Percentiles rank a stretch among this genome's conserved stretches.
Evolutionary conservation across 805 yeast species (phyloP).

Genomic region (Barnettozyma pratensis): DNA sequence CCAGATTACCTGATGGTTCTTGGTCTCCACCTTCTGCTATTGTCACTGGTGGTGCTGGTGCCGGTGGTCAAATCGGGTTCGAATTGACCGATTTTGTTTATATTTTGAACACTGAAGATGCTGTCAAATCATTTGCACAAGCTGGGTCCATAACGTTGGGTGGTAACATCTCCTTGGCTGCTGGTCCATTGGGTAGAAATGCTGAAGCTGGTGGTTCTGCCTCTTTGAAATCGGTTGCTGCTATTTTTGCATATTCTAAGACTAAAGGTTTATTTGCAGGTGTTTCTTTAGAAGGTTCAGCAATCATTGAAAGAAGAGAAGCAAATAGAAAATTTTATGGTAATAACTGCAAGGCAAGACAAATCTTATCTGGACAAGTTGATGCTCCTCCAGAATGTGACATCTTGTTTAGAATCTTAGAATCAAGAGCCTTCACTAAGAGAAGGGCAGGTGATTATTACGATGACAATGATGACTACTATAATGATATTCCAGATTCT

Average conservation of each 20-base stretch:
- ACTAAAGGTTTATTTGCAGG: conserved; percentile 97
- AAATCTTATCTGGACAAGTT: conserved; percentile 79
- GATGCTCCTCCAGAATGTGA: conserved; percentile 92
- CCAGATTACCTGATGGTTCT: conserved; percentile 87
- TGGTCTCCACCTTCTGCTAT: conserved; percentile 99
- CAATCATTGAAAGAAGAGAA: conserved; percentile 93
- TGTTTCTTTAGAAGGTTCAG: conserved; percentile 94
- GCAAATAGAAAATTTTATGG: conserved; percentile 96
- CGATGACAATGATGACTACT: conserved; percentile 60
- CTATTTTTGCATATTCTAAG: conserved; percentile 89
- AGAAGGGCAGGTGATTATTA: conserved; percentile 39
- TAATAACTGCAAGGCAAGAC: conserved; percentile 78
- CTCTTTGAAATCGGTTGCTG: conserved; percentile 78
- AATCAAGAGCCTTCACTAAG: conserved; percentile 74
- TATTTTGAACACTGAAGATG: conserved; percentile 78
- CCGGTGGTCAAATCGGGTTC: conserved; percentile 96
- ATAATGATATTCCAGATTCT: conserved; percentile 52
- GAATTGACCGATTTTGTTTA: conserved; percentile 95
- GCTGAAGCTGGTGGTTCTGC: conserved; percentile 98
- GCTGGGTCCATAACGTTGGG: conserved; percentile 93
- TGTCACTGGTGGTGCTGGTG: conserved; percentile 96
- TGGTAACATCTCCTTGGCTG: conserved; percentile 92
- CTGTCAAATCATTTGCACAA: conserved; percentile 92
- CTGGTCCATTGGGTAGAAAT: conserved; percentile 95
- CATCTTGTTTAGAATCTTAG: conserved; percentile 77